phyloP scores from a whole-genome alignment of 345 rosid genomes.

The Kandelia obovata region DNA sequence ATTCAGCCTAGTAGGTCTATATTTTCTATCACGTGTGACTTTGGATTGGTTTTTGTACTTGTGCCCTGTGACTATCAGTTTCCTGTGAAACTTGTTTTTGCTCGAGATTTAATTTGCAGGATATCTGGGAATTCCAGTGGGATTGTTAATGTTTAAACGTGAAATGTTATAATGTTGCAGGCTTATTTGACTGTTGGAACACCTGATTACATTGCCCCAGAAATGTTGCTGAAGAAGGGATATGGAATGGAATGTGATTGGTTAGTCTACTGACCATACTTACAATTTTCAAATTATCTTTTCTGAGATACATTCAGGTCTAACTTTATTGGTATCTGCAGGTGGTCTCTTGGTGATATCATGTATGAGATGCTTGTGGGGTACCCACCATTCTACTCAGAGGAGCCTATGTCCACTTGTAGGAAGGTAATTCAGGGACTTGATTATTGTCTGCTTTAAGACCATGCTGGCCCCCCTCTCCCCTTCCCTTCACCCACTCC shows the following conservation, averaged over 20 bases:
- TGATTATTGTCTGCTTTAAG: not conserved
- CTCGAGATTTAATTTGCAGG: slow-evolving; percentile 2
- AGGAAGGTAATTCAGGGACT: slow-evolving; percentile 61
- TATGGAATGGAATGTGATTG: slow-evolving; percentile 42
- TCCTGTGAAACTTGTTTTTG: slow-evolving; percentile 6
- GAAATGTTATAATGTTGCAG: slow-evolving; percentile 20
- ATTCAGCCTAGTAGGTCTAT: too few species aligned
- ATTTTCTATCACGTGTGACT: too few species aligned
- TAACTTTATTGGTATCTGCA: slow-evolving; percentile 26
- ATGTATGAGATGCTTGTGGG: slow-evolving; percentile 99
- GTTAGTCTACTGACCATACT: slow-evolving; percentile 11
- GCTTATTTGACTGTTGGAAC: slow-evolving; percentile 31
- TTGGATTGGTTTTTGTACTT: too few species aligned
- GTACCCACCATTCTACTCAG: slow-evolving; percentile 97
- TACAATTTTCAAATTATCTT: slow-evolving; percentile 2
- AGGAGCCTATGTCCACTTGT: slow-evolving; percentile 99
- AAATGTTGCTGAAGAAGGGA: slow-evolving; percentile 37
- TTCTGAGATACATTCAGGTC: slow-evolving; percentile 9
- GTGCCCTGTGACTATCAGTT: not conserved
- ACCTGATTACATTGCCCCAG: slow-evolving; percentile 37
- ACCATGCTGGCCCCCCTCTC: not conserved
- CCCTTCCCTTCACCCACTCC: too few species aligned
- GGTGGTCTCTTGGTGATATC: slow-evolving; percentile 99
- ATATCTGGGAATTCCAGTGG: slow-evolving; percentile 1
- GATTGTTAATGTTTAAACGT: slow-evolving; percentile 12